A percentile compares a stretch with the other conserved stretches of the same genome.
Conservation (phyloP, 257 asterid genomes). For the Jacaranda copaia region DNA sequence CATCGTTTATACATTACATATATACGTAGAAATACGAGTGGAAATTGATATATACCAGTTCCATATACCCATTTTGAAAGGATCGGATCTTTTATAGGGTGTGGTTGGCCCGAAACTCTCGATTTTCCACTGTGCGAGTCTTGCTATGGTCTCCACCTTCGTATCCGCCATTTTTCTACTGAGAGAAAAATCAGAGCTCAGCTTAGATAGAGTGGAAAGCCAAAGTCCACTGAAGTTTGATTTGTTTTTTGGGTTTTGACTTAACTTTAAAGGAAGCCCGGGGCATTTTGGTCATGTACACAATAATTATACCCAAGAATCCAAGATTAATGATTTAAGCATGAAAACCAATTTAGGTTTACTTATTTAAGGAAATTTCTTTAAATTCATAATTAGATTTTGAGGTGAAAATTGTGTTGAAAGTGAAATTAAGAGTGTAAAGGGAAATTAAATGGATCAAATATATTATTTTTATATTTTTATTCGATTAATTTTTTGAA, state of each 20-base stretch:
- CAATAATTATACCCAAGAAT: neutral
- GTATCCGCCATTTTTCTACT: slow-evolving; percentile 56
- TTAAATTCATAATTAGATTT: too few species aligned
- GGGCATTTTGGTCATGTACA: slow-evolving; percentile 30
- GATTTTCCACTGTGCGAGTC: slow-evolving; percentile 94
- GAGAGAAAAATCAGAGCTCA: neutral
- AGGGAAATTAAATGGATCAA: too few species aligned
- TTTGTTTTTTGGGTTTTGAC: neutral
- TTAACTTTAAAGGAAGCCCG: slow-evolving; percentile 6
- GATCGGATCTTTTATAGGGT: slow-evolving; percentile 87
- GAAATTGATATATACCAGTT: slow-evolving; percentile 62
- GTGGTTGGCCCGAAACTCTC: slow-evolving; percentile 71
- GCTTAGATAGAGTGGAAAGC: slow-evolving; percentile 10
- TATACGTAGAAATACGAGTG: neutral
- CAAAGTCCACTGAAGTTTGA: slow-evolving; percentile 4
- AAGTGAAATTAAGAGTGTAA: too few species aligned
- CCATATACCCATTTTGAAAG: slow-evolving; percentile 93
- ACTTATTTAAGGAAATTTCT: too few species aligned
- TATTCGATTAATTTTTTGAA: too few species aligned
- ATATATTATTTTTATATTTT: too few species aligned
- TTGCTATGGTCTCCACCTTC: slow-evolving; percentile 86
- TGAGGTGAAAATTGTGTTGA: too few species aligned
- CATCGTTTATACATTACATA: neutral
- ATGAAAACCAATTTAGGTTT: neutral
- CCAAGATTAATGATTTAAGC: neutral